A percentile compares a stretch with the other conserved stretches of the same genome.
Evolutionary conservation across 2,329 filamentous ascomycete species (phyloP).

Genomic region (Cercospora sesami): DNA sequence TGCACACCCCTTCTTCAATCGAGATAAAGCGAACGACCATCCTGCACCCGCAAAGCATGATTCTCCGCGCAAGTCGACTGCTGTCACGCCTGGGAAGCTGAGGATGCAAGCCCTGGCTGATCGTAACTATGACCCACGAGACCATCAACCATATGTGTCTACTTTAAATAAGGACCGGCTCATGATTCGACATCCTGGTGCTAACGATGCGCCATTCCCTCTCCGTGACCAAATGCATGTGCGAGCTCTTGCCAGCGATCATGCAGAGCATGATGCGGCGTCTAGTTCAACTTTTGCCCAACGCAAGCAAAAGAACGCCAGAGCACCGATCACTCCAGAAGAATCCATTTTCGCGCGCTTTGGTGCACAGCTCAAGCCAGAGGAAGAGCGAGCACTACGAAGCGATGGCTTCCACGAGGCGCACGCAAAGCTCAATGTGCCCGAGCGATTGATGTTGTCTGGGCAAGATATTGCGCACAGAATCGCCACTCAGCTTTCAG

Average conservation of each 20-base stretch:
- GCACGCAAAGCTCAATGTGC: conserved; percentile 32
- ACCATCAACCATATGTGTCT: conserved; percentile 30
- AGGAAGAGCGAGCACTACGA: conserved; percentile 26
- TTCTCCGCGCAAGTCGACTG: conserved; percentile 40
- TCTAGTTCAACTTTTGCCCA: conserved; percentile 21
- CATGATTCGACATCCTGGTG: conserved; percentile 62
- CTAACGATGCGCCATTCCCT: conserved; percentile 70
- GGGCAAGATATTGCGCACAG: conserved; percentile 44
- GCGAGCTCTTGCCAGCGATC: conserved; percentile 46
- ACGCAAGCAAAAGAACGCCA: conserved; percentile 42
- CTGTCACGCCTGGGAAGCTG: conserved; percentile 51
- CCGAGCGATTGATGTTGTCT: conserved; percentile 36
- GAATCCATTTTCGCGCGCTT: conserved; percentile 31
- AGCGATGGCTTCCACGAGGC: conserved; percentile 40
- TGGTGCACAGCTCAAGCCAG: conserved; percentile 24
- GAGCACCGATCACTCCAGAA: conserved; percentile 28
- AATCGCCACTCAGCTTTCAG: conserved; percentile 34
- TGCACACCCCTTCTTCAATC: conserved; percentile 70
- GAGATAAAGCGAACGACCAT: conserved; percentile 48
- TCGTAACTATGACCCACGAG: conserved; percentile 23
- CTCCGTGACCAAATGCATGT: conserved; percentile 64
- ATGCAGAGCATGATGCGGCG: background rate
- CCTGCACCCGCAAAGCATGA: conserved; percentile 32
- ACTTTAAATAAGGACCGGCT: conserved; percentile 37
- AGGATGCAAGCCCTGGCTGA: conserved; percentile 33